Percentiles rank a stretch among this genome's conserved stretches.
Evolutionary conservation across 148 eudicot genomes (phyloP).

Genomic region (Diospyros kaki): DNA sequence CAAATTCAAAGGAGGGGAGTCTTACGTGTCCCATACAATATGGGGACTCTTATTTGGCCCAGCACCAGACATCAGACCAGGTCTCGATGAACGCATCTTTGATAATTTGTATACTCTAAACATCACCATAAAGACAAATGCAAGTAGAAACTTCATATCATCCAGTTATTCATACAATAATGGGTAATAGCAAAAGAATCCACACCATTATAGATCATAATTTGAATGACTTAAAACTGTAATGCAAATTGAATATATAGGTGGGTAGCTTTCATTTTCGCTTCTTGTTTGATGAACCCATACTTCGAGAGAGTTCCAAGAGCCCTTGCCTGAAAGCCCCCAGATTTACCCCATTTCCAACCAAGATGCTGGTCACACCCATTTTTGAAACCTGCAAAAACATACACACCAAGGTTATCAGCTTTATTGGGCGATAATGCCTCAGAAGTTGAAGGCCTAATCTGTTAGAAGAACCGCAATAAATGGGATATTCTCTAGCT

Average conservation of each 20-base stretch:
- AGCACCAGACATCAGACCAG: too few species aligned
- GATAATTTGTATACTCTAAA: background rate
- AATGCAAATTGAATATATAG: background rate
- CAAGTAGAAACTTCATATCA: background rate
- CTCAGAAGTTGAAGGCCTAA: background rate
- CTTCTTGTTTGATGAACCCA: slow-evolving; percentile 17
- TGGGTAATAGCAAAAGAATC: slow-evolving; percentile 6
- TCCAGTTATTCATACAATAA: background rate
- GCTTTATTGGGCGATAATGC: background rate
- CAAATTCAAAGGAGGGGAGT: too few species aligned
- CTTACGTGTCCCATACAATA: too few species aligned
- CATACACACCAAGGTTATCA: slow-evolving; percentile 58
- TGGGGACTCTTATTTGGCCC: too few species aligned
- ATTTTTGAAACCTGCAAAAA: slow-evolving; percentile 63
- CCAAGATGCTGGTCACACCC: slow-evolving; percentile 84
- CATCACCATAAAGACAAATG: background rate
- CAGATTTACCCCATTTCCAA: slow-evolving; percentile 59
- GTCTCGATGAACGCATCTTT: background rate
- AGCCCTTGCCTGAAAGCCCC: slow-evolving; percentile 69
- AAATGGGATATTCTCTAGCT: background rate
- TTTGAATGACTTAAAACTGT: background rate
- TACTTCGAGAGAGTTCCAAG: slow-evolving; percentile 43
- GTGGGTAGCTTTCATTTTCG: slow-evolving; percentile 9
- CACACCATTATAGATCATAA: background rate
- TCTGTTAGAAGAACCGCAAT: background rate